Evolutionary conservation across 2,329 filamentous ascomycete genomes (phyloP).

Genomic region (Aspergillus fumigatiaffinis): DNA sequence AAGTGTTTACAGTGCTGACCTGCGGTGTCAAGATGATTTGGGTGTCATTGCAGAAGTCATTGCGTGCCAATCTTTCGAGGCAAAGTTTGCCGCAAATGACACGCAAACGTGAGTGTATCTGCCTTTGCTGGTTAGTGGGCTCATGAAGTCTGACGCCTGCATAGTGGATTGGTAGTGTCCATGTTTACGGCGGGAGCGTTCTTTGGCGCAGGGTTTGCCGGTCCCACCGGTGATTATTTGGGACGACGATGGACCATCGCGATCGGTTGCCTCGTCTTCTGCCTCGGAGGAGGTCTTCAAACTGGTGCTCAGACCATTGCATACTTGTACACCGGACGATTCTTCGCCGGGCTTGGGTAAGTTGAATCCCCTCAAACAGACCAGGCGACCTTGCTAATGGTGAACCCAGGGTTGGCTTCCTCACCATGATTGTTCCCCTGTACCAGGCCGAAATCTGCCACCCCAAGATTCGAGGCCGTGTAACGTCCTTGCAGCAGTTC

Average conservation of each 20-base stretch:
- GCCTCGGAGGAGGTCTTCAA: conserved; percentile 68
- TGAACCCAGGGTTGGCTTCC: conserved; percentile 51
- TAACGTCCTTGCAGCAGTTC: conserved; percentile 75
- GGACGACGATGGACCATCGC: conserved; percentile 70
- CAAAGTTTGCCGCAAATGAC: conserved; percentile 28
- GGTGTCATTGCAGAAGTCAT: conserved; percentile 59
- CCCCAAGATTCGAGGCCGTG: conserved; percentile 69
- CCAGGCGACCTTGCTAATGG: conserved; percentile 33
- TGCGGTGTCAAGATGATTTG: conserved; percentile 43
- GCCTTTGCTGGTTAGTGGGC: not conserved
- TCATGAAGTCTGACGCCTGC: not conserved
- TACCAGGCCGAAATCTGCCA: conserved; percentile 79
- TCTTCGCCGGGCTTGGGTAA: conserved; percentile 55
- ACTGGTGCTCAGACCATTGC: conserved; percentile 59
- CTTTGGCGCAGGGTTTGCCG: conserved; percentile 63
- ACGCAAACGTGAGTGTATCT: conserved; percentile 27
- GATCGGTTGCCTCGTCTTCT: conserved; percentile 66
- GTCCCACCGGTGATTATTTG: conserved; percentile 59
- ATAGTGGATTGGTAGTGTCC: conserved; percentile 66
- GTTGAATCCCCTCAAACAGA: conserved; percentile 13
- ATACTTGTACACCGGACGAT: conserved; percentile 68
- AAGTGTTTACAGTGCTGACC: conserved; percentile 1
- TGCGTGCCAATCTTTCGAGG: conserved; percentile 33
- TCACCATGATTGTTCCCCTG: conserved; percentile 64
- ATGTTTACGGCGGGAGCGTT: conserved; percentile 75